Conservation (phyloP, 805 yeast species). For the Myxozyma monticola region DNA sequence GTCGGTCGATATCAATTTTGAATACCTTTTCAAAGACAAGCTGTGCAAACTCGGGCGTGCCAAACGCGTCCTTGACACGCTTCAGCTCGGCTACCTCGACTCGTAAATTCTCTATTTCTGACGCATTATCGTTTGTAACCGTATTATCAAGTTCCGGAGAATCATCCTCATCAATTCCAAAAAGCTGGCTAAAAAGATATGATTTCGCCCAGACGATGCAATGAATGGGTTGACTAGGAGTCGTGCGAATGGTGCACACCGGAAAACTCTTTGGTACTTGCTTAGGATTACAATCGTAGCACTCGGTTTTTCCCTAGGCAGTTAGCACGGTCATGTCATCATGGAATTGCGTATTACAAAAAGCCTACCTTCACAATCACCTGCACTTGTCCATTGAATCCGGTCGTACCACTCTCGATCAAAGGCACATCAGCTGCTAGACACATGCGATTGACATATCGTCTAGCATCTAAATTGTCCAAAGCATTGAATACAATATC, state of each 20-base stretch:
- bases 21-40: slow-evolving; percentile 51
- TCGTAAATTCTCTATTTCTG: slow-evolving; percentile 40
- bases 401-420: slow-evolving; percentile 94
- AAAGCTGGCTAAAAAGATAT: slow-evolving; percentile 78
- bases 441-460: slow-evolving; percentile 83
- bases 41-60: slow-evolving; percentile 40
- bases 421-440: slow-evolving; percentile 71
- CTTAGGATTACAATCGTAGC: slow-evolving; percentile 88
- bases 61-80: slow-evolving; percentile 36
- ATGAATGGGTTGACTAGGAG: slow-evolving; percentile 95
- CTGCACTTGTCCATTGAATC: slow-evolving; percentile 90
- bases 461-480: slow-evolving; percentile 85
- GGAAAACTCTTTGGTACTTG: slow-evolving; percentile 90
- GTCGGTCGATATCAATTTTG: slow-evolving; percentile 72
- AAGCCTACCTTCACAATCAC: slow-evolving; percentile 56
- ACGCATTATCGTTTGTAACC: slow-evolving; percentile 58
- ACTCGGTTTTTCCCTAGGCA: slow-evolving; percentile 79
- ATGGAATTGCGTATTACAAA: neutral
- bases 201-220: slow-evolving; percentile 98
- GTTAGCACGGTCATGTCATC: neutral
- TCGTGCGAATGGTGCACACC: slow-evolving; percentile 93
- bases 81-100: slow-evolving; percentile 42
- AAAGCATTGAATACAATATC: slow-evolving; percentile 84
- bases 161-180: slow-evolving; percentile 48
- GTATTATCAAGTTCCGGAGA: slow-evolving; percentile 66